These are phyloP conservation scores for Dichotomocladium elegans DNA, from an alignment of 371 early-diverging fungal genomes.

Conservation along the genomic window DNA sequence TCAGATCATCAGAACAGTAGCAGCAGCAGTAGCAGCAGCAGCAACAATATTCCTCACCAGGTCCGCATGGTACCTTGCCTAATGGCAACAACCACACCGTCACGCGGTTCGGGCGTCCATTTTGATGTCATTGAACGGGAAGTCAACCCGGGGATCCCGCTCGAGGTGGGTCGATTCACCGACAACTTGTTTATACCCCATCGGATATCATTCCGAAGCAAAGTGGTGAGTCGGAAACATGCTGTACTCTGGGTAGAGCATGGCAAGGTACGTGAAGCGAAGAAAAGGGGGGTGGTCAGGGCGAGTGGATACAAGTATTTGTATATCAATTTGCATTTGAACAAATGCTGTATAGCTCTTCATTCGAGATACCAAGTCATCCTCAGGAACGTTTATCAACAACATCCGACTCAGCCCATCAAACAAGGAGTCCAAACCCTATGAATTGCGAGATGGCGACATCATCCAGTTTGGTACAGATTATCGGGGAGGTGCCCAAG, in stretches of 20 bases:
- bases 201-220: conserved; percentile 45
- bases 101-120: conserved; percentile 54
- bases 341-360: conserved; percentile 63
- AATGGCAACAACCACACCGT: conserved; percentile 45
- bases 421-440: conserved; percentile 75
- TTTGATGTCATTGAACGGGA: conserved; percentile 72
- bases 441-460: conserved; percentile 83
- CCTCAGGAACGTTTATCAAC: conserved; percentile 95
- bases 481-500: conserved; percentile 25
- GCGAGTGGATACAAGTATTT: background rate
- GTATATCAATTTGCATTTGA: too few species aligned
- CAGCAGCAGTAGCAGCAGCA: too few species aligned
- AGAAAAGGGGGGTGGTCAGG: background rate
- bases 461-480: conserved; percentile 92
- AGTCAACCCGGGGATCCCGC: conserved; percentile 51
- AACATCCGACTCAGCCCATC: conserved; percentile 82
- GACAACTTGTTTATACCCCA: conserved; percentile 56
- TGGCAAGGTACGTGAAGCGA: background rate
- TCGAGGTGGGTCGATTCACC: conserved; percentile 73
- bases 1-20: too few species aligned
- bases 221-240: conserved; percentile 19
- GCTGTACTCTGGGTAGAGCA: conserved; percentile 11
- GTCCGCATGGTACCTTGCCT: conserved; percentile 68
- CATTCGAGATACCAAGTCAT: conserved; percentile 88
- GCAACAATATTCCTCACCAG: too few species aligned